Evolutionary conservation across 495 filamentous ascomycete genomes (phyloP).

Genomic region (Penicillium ochrochloron): DNA sequence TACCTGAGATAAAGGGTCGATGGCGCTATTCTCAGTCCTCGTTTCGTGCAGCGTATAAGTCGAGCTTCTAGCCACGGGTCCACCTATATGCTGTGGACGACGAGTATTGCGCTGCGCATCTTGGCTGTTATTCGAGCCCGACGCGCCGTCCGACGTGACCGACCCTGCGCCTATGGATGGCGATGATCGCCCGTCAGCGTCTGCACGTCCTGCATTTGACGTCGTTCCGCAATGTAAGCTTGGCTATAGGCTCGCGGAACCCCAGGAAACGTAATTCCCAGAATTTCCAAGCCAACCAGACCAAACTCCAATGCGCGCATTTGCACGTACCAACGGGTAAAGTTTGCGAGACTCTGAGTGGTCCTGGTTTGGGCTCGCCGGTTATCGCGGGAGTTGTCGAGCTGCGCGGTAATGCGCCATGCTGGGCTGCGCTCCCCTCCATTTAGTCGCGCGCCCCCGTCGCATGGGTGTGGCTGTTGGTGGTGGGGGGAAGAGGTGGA

Average conservation of each 20-base stretch:
- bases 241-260: neutral
- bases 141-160: slow-evolving; percentile 40
- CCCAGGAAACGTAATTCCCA: neutral
- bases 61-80: slow-evolving; percentile 33
- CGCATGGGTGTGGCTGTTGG: slow-evolving; percentile 20
- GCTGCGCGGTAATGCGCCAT: slow-evolving; percentile 18
- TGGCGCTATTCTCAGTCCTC: slow-evolving; percentile 47
- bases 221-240: neutral
- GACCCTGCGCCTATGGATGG: slow-evolving; percentile 32
- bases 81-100: slow-evolving; percentile 23
- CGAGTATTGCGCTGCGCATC: slow-evolving; percentile 37
- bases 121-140: slow-evolving; percentile 41
- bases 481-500: neutral
- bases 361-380: slow-evolving; percentile 19
- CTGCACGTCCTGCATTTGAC: neutral
- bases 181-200: slow-evolving; percentile 15
- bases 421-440: slow-evolving; percentile 27
- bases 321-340: slow-evolving; percentile 26
- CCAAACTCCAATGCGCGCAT: slow-evolving; percentile 11
- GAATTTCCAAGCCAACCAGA: slow-evolving; percentile 13
- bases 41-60: slow-evolving; percentile 38
- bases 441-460: slow-evolving; percentile 12
- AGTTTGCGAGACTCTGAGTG: slow-evolving; percentile 25
- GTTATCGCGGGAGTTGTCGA: slow-evolving; percentile 26
- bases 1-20: slow-evolving; percentile 63